These are phyloP conservation scores for Peronospora farinosa DNA, from an alignment of 352 stramenopile genomes.

Conservation along the genomic window DNA sequence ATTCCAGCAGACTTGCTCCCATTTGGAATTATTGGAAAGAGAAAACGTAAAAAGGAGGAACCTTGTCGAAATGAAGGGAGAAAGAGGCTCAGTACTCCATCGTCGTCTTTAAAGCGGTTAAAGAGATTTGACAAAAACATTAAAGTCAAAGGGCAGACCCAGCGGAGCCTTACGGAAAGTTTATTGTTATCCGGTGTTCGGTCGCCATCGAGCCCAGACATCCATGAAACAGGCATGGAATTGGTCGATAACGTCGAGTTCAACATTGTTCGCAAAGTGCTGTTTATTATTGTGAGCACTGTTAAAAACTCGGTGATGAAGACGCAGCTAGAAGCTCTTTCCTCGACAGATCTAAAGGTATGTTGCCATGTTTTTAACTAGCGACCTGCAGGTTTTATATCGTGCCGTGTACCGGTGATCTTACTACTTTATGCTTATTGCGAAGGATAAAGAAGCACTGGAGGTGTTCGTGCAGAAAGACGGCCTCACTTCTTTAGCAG, in stretches of 20 bases:
- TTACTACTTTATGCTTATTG: not conserved
- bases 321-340: slow-evolving; percentile 33
- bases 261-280: slow-evolving; percentile 47
- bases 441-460: slow-evolving; percentile 47
- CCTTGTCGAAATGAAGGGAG: slow-evolving; percentile 9
- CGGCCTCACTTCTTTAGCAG: slow-evolving; percentile 38
- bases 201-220: slow-evolving; percentile 12
- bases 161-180: slow-evolving; percentile 6
- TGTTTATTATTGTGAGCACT: slow-evolving; percentile 55
- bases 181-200: slow-evolving; percentile 6
- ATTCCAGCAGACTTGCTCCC: slow-evolving; percentile 35
- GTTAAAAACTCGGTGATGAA: slow-evolving; percentile 18
- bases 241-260: slow-evolving; percentile 27
- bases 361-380: slow-evolving; percentile 1
- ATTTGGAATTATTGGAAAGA: slow-evolving; percentile 19
- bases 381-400: not conserved
- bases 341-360: slow-evolving; percentile 37
- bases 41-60: slow-evolving; percentile 41
- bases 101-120: slow-evolving; percentile 28
- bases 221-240: slow-evolving; percentile 23
- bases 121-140: slow-evolving; percentile 27
- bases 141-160: slow-evolving; percentile 10
- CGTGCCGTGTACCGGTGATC: not conserved
- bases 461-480: slow-evolving; percentile 43
- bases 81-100: slow-evolving; percentile 8